Evolutionary conservation across 2,329 filamentous ascomycete genomes (phyloP).

Genomic region (Uncinocarpus reesii): DNA sequence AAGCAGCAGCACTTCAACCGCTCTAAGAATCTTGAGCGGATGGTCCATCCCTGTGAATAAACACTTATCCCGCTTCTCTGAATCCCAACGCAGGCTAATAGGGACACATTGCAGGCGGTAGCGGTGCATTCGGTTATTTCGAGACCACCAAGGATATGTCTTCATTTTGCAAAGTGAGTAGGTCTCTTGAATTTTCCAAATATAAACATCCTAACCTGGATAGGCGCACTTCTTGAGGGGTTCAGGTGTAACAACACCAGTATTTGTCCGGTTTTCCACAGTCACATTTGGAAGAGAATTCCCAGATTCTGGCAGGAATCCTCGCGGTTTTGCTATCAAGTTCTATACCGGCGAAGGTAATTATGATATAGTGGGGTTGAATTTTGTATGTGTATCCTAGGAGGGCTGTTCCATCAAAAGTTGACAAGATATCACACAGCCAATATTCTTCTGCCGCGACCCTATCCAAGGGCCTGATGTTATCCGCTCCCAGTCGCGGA

Average conservation of each 20-base stretch:
- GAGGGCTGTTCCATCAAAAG: neutral
- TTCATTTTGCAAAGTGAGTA: too few species aligned
- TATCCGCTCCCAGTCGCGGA: slow-evolving; percentile 49
- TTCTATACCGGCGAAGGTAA: slow-evolving; percentile 67
- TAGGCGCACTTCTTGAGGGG: slow-evolving; percentile 50
- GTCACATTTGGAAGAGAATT: slow-evolving; percentile 60
- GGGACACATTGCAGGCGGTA: neutral
- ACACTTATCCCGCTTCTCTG: neutral
- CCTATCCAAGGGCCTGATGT: slow-evolving; percentile 60
- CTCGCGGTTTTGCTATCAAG: slow-evolving; percentile 59
- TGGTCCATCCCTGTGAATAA: slow-evolving; percentile 1
- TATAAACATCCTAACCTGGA: too few species aligned
- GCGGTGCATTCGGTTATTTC: slow-evolving; percentile 2
- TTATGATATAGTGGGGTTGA: slow-evolving; percentile 26
- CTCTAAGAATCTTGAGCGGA: neutral
- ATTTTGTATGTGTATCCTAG: slow-evolving; percentile 18
- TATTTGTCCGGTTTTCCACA: slow-evolving; percentile 67
- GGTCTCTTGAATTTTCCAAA: too few species aligned
- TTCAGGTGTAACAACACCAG: slow-evolving; percentile 51
- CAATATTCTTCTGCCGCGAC: slow-evolving; percentile 59
- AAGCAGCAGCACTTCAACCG: slow-evolving; percentile 7
- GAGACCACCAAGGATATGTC: slow-evolving; percentile 6
- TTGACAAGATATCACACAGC: slow-evolving; percentile 24
- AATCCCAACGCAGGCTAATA: neutral
- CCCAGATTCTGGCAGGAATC: slow-evolving; percentile 59